Conservation (phyloP, 163 green algal genomes). For the Volvox carteri region DNA sequence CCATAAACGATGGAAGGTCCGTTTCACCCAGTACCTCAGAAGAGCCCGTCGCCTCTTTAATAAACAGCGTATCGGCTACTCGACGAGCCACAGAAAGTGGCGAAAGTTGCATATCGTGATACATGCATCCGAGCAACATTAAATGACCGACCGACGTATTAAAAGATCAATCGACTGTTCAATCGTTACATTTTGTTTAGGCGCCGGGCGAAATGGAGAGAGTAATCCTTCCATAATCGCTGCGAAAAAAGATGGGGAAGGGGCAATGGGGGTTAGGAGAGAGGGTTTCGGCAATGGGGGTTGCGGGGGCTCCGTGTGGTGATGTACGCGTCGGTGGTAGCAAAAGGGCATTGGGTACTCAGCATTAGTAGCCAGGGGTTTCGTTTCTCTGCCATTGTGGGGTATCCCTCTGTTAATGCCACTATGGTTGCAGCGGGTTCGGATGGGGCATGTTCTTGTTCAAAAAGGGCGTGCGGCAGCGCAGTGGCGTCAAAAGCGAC, state of each 20-base stretch:
- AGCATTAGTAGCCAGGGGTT: not conserved
- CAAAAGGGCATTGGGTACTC: not conserved
- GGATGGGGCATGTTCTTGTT: not conserved
- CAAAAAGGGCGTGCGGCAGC: not conserved
- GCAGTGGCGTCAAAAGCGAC: not conserved
- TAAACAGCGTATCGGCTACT: too few species aligned
- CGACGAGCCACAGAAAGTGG: too few species aligned
- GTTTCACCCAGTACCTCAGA: too few species aligned
- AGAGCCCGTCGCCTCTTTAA: too few species aligned
- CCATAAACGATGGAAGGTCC: too few species aligned
- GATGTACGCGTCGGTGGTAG: not conserved
- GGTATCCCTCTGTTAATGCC: too few species aligned
- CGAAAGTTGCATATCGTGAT: too few species aligned
- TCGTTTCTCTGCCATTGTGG: not conserved
- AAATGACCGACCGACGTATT: too few species aligned
- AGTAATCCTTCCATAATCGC: constrained; percentile 43
- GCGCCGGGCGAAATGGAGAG: constrained; percentile 23
- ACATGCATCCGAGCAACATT: too few species aligned
- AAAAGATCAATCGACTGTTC: too few species aligned
- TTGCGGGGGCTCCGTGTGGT: not conserved
- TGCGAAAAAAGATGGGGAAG: not conserved
- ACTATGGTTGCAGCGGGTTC: too few species aligned
- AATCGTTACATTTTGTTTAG: constrained; percentile 45
- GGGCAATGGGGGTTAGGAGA: not conserved
- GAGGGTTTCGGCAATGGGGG: not conserved